Evolutionary conservation across 768 basidiomycete genomes (phyloP).

Genomic region (Naematelia aurantialba): DNA sequence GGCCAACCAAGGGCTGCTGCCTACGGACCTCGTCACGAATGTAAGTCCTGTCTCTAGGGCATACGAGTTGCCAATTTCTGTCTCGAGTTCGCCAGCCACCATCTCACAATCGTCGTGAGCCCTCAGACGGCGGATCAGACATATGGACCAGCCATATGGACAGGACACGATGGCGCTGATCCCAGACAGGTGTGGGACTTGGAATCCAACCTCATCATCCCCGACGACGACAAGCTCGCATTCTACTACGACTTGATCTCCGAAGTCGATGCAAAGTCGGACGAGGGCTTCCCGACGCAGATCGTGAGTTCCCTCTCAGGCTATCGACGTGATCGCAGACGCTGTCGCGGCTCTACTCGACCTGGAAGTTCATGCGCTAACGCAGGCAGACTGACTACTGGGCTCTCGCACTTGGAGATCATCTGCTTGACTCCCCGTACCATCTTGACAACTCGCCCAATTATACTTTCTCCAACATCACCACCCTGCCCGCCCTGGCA

Average conservation of each 20-base stretch:
- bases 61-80: neutral
- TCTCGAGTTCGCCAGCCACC: no score
- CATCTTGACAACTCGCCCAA: slow-evolving; percentile 43
- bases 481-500: slow-evolving; percentile 20
- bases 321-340: no score
- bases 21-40: slow-evolving; percentile 40
- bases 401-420: slow-evolving; percentile 45
- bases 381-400: slow-evolving; percentile 50
- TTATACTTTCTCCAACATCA: slow-evolving; percentile 37
- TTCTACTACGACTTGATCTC: slow-evolving; percentile 47
- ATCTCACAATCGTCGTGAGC: no score
- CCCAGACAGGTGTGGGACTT: slow-evolving; percentile 48
- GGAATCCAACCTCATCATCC: slow-evolving; percentile 46
- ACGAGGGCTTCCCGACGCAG: slow-evolving; percentile 42
- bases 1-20: slow-evolving; percentile 39
- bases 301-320: no score
- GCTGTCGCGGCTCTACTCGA: neutral
- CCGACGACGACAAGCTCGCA: slow-evolving; percentile 37
- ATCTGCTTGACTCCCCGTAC: slow-evolving; percentile 47
- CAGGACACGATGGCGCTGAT: no score
- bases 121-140: no score
- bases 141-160: no score
- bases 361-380: neutral
- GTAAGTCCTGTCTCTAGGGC: slow-evolving; percentile 23
- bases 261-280: slow-evolving; percentile 41